Evolutionary conservation across 345 rosid species (phyloP).

Genomic region (Aegle marmelos): DNA sequence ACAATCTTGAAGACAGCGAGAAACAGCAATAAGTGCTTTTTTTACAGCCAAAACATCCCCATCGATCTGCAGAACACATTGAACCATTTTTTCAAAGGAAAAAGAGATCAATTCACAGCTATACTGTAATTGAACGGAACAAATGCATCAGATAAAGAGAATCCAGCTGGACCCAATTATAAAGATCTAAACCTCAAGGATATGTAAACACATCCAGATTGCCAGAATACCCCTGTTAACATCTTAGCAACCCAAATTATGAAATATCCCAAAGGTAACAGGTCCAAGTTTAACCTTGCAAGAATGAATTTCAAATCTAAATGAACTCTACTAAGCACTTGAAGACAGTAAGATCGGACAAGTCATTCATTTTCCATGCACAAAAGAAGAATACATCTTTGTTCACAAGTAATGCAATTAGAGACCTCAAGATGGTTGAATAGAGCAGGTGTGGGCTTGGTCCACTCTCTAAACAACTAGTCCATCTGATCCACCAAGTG

Average conservation of each 20-base stretch:
- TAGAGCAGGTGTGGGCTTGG: not conserved
- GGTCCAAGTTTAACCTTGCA: not conserved
- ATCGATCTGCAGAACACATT: conserved; percentile 58
- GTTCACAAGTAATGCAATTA: not conserved
- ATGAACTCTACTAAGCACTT: not conserved
- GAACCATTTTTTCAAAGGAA: conserved; percentile 15
- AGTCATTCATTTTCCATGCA: not conserved
- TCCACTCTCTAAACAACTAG: not conserved
- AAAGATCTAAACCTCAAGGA: not conserved
- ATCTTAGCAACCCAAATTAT: not conserved
- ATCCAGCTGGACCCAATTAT: not conserved
- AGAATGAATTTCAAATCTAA: not conserved
- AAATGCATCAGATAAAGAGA: not conserved
- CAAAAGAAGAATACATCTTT: not conserved
- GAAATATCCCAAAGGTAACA: not conserved
- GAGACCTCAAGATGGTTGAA: not conserved
- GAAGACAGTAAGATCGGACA: not conserved
- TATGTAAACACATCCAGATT: not conserved
- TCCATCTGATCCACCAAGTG: not conserved
- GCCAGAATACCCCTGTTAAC: not conserved
- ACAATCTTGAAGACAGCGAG: conserved; percentile 78
- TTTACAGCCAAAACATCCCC: conserved; percentile 65
- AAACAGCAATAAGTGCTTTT: conserved; percentile 71
- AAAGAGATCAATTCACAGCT: conserved; percentile 5
- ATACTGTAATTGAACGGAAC: not conserved